A percentile compares a stretch with the other conserved stretches of the same genome.
Conservation (phyloP, 768 basidiomycete genomes). For the Serendipita indica region DNA sequence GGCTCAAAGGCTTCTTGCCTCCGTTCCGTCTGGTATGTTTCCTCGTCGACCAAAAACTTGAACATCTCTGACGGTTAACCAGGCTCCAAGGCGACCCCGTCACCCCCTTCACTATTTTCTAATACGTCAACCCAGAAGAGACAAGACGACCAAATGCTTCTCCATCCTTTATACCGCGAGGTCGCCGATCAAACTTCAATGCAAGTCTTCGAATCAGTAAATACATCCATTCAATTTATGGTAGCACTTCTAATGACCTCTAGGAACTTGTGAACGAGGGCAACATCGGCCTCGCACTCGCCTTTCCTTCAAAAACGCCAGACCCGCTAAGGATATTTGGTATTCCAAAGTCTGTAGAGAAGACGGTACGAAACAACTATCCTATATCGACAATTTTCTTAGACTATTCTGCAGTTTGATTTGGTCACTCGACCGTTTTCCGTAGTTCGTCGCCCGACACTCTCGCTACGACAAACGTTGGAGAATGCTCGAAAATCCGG, state of each 20-base stretch:
- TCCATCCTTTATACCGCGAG: not conserved
- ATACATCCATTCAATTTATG: no score
- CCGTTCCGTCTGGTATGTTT: no score
- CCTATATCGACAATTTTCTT: not conserved
- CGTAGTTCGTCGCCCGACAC: constrained; percentile 53
- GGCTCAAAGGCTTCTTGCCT: not conserved
- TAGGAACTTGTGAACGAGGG: no score
- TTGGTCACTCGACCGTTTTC: constrained; percentile 57
- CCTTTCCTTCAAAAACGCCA: not conserved
- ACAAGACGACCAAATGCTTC: not conserved
- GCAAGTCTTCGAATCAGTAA: not conserved
- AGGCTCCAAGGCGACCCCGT: no score
- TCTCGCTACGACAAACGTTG: constrained; percentile 39
- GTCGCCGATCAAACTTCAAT: not conserved
- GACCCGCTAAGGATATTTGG: constrained; percentile 4
- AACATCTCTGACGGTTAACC: no score
- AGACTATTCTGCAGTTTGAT: constrained; percentile 34
- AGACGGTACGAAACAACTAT: not conserved
- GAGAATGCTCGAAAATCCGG: constrained; percentile 30
- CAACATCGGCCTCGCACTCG: not conserved
- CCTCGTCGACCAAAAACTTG: no score
- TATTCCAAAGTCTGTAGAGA: not conserved
- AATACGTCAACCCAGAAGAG: not conserved
- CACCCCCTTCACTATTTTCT: no score
- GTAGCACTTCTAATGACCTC: no score